Conservation (phyloP, 352 stramenopile species). For the Discostella stelligera region DNA sequence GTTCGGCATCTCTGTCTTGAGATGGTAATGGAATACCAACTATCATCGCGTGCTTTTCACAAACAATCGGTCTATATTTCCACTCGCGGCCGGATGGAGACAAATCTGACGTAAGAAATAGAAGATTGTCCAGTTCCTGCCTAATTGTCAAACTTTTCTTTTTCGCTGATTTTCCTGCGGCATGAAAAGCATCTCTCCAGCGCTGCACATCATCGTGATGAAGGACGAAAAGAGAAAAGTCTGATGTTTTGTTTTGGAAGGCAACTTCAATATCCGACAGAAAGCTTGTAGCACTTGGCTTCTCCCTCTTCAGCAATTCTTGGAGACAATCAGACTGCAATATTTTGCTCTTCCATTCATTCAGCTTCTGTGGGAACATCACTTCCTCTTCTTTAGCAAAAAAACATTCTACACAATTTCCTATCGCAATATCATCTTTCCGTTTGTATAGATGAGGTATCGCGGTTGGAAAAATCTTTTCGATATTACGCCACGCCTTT, state of each 20-base stretch:
- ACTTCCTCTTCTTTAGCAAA: conserved; percentile 36
- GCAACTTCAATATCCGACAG: conserved; percentile 25
- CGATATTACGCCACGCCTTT: conserved; percentile 59
- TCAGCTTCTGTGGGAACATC: conserved; percentile 41
- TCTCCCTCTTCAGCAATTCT: conserved; percentile 19
- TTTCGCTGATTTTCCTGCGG: conserved; percentile 18
- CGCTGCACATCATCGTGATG: conserved; percentile 33
- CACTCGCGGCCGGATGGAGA: conserved; percentile 12
- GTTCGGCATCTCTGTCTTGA: conserved; percentile 6
- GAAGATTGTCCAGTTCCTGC: conserved; percentile 33
- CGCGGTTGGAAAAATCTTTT: conserved; percentile 62
- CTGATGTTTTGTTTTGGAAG: neutral
- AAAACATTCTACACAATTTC: conserved; percentile 46
- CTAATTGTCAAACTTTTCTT: conserved; percentile 27
- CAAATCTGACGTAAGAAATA: conserved; percentile 16
- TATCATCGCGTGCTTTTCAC: conserved; percentile 29
- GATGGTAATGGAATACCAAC: conserved; percentile 24
- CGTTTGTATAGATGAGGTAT: conserved; percentile 44
- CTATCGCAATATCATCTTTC: conserved; percentile 31
- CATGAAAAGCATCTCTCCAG: conserved; percentile 36
- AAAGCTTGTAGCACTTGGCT: neutral
- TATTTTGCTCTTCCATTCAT: conserved; percentile 42
- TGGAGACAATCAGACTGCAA: conserved; percentile 12
- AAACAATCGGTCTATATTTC: conserved; percentile 36
- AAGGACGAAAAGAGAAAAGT: conserved; percentile 24